phyloP scores from a whole-genome alignment of 495 filamentous ascomycete species.

The Cetradonia linearis region DNA sequence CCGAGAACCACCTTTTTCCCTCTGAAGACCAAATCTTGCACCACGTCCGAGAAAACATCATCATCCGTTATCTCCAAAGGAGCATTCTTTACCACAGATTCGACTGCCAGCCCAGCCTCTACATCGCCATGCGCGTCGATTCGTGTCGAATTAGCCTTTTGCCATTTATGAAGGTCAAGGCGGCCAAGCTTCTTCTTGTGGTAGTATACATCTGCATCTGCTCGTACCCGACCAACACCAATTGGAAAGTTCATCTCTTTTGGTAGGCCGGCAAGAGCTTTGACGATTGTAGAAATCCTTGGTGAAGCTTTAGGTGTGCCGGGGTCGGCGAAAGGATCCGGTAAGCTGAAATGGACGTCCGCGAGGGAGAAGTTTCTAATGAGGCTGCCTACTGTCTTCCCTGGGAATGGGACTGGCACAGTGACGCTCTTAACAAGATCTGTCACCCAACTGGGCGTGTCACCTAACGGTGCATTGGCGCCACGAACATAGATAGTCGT shows the following conservation, averaged over 20 bases:
- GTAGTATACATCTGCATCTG: constrained; percentile 71
- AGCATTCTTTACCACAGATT: constrained; percentile 63
- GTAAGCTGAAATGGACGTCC: constrained; percentile 74
- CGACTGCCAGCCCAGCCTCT: constrained; percentile 52
- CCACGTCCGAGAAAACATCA: constrained; percentile 60
- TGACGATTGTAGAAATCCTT: constrained; percentile 67
- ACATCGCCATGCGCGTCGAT: constrained; percentile 43
- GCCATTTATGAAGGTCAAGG: constrained; percentile 71
- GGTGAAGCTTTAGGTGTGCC: constrained; percentile 64
- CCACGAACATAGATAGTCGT: constrained; percentile 75
- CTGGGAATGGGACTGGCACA: constrained; percentile 74
- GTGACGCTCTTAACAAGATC: constrained; percentile 72
- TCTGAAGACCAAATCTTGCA: constrained; percentile 67
- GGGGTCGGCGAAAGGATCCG: constrained; percentile 64
- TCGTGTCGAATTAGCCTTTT: constrained; percentile 68
- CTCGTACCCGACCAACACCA: constrained; percentile 61
- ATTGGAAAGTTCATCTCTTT: constrained; percentile 77
- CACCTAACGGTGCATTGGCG: constrained; percentile 49
- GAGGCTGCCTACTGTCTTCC: constrained; percentile 64
- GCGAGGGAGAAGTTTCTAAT: constrained; percentile 78
- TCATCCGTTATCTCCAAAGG: constrained; percentile 73
- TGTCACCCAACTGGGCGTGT: constrained; percentile 69
- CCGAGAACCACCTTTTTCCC: constrained; percentile 50
- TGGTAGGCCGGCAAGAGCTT: constrained; percentile 65
- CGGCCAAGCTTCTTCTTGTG: constrained; percentile 61